Percentiles rank a stretch among this genome's conserved stretches.
Evolutionary conservation across 78 protist species (phyloP).

Genomic region (Dictyostelium capitatum): DNA sequence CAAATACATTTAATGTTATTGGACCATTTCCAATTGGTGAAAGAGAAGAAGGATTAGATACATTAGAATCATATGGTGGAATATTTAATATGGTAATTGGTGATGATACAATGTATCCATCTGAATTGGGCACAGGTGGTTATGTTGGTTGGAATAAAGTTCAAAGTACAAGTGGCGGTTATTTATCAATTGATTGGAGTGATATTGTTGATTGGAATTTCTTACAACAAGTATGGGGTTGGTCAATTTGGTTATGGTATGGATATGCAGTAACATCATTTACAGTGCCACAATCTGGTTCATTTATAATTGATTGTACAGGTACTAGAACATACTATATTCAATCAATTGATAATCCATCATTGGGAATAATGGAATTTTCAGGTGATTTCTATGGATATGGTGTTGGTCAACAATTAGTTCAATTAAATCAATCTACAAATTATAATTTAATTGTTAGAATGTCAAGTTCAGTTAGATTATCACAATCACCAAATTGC

Average conservation of each 20-base stretch:
- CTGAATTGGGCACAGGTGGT: slow-evolving; percentile 45
- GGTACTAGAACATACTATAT: slow-evolving; percentile 26
- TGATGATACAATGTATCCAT: slow-evolving; percentile 48
- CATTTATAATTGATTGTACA: slow-evolving; percentile 20
- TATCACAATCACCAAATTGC: slow-evolving; percentile 41
- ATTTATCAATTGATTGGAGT: slow-evolving; percentile 29
- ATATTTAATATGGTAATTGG: slow-evolving; percentile 30
- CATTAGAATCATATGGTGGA: slow-evolving; percentile 60
- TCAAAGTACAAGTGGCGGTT: not conserved
- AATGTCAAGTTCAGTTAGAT: slow-evolving; percentile 36
- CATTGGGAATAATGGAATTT: not conserved
- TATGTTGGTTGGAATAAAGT: slow-evolving; percentile 44
- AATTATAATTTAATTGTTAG: slow-evolving; percentile 17
- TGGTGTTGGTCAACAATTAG: slow-evolving; percentile 45
- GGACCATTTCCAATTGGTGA: slow-evolving; percentile 74
- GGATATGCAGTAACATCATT: slow-evolving; percentile 51
- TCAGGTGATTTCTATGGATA: slow-evolving; percentile 45
- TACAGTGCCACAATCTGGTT: not conserved
- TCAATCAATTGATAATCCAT: not conserved
- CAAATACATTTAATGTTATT: slow-evolving; percentile 9
- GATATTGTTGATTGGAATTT: slow-evolving; percentile 27
- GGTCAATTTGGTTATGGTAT: slow-evolving; percentile 72
- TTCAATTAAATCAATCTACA: not conserved
- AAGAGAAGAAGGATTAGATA: slow-evolving; percentile 45
- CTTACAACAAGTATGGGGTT: slow-evolving; percentile 33